Percentiles rank a stretch among this genome's conserved stretches.
Evolutionary conservation across 305 asterid species (phyloP).

Genomic region (Fraxinus platypoda): DNA sequence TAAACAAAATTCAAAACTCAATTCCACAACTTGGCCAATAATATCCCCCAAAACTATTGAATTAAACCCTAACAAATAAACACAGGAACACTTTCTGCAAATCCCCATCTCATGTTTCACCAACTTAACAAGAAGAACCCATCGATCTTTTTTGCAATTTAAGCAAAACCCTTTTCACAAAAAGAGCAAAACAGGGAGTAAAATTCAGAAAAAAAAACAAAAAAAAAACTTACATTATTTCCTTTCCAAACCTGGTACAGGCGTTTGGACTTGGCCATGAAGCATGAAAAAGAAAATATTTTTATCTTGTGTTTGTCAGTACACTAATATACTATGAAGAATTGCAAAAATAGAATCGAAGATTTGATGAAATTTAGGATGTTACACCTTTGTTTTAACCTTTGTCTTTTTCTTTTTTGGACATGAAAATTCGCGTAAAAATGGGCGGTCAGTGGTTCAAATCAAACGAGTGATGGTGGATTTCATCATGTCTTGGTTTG

Average conservation of each 20-base stretch:
- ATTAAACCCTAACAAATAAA: not conserved
- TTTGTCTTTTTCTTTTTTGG: conserved; percentile 1
- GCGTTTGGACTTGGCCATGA: conserved; percentile 33
- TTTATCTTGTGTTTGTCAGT: not conserved
- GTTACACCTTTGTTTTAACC: not conserved
- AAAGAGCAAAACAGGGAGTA: not conserved
- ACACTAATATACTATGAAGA: not conserved
- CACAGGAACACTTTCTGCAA: not conserved
- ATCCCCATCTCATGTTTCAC: not conserved
- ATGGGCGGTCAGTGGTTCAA: conserved; percentile 37
- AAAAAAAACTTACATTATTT: conserved; percentile 28
- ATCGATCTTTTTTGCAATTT: not conserved
- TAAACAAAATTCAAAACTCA: not conserved
- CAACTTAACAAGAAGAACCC: not conserved
- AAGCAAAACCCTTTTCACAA: not conserved
- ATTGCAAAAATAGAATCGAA: not conserved
- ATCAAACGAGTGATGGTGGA: not conserved
- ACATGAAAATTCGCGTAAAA: conserved; percentile 33
- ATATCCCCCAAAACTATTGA: not conserved
- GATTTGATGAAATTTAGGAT: conserved; percentile 1
- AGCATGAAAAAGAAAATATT: not conserved
- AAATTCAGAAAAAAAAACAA: not conserved
- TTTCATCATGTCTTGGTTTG: not conserved
- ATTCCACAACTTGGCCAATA: not conserved
- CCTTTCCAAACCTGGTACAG: conserved; percentile 42